A percentile compares a stretch with the other conserved stretches of the same genome.
These are phyloP conservation scores for Syzygium aromaticum DNA, from an alignment of 345 rosid genomes.

Conservation along the genomic window DNA sequence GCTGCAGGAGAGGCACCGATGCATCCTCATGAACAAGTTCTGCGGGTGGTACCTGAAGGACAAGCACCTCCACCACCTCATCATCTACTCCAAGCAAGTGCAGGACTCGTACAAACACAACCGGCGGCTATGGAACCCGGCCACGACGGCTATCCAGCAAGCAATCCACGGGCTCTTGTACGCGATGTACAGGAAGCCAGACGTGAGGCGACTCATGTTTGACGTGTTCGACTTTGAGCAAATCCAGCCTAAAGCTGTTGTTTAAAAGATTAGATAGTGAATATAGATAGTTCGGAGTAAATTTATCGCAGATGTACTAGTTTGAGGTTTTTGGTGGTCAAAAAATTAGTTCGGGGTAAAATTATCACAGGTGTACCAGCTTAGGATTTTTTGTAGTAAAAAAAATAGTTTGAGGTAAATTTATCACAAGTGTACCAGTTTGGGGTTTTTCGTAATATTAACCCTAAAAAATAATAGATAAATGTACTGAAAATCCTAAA, in stretches of 20 bases:
- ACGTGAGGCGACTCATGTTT: conserved; percentile 86
- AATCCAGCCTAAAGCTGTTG: conserved; percentile 68
- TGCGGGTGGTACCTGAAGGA: conserved; percentile 80
- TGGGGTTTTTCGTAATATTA: too few species aligned
- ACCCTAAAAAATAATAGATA: too few species aligned
- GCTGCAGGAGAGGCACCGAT: conserved; percentile 85
- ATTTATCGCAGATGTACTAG: too few species aligned
- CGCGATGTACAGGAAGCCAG: conserved; percentile 74
- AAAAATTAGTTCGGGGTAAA: too few species aligned
- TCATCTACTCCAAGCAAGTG: conserved; percentile 64
- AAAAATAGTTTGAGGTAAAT: too few species aligned
- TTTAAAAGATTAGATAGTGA: background rate
- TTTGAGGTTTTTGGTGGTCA: too few species aligned
- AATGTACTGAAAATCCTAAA: too few species aligned
- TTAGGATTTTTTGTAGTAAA: too few species aligned
- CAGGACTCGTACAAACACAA: conserved; percentile 71
- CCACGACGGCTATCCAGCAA: conserved; percentile 82
- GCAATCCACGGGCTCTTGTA: conserved; percentile 88
- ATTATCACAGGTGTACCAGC: too few species aligned
- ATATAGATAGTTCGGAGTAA: too few species aligned
- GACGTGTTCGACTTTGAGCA: conserved; percentile 96
- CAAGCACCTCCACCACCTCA: conserved; percentile 55
- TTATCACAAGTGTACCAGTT: too few species aligned
- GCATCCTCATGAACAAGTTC: conserved; percentile 83
- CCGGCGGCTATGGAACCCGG: conserved; percentile 68